A percentile compares a stretch with the other conserved stretches of the same genome.
phyloP scores from a whole-genome alignment of 345 rosid species.

The Syzygium aqueum region DNA sequence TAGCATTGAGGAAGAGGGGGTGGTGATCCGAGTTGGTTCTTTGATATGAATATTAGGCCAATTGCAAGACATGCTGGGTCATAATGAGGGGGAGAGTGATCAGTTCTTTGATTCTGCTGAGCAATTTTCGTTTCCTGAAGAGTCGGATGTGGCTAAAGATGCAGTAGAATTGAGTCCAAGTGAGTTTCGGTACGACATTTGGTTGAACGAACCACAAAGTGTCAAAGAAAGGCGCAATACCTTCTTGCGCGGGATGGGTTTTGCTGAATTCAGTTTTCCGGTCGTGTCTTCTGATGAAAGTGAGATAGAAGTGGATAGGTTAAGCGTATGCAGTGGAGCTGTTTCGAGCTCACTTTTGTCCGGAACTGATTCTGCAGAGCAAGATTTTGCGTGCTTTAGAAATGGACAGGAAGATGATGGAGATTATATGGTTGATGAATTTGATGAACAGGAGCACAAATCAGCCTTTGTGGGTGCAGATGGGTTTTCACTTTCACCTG shows the following conservation, averaged over 20 bases:
- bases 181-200: constrained; percentile 26
- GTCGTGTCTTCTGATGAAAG: background rate
- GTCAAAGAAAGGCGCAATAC: constrained; percentile 52
- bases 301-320: constrained; percentile 19
- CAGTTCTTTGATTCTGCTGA: constrained; percentile 64
- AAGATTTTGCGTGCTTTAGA: constrained; percentile 12
- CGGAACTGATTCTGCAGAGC: constrained; percentile 4
- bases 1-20: constrained; percentile 8
- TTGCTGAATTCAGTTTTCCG: constrained; percentile 11
- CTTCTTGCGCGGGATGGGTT: constrained; percentile 47
- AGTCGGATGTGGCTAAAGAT: constrained; percentile 13
- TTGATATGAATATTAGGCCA: constrained; percentile 25
- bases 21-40: background rate
- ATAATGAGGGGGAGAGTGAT: constrained; percentile 30
- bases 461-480: background rate
- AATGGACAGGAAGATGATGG: constrained; percentile 34
- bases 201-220: constrained; percentile 55
- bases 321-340: constrained; percentile 35
- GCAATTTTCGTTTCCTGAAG: constrained; percentile 20
- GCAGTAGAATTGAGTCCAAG: constrained; percentile 1
- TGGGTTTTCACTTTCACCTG: background rate
- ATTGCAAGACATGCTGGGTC: constrained; percentile 40
- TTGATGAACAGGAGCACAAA: constrained; percentile 10
- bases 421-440: constrained; percentile 31
- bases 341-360: constrained; percentile 23